Evolutionary conservation across 176 grass and related monocot genomes (phyloP).

Genomic region (Musa beccarii): DNA sequence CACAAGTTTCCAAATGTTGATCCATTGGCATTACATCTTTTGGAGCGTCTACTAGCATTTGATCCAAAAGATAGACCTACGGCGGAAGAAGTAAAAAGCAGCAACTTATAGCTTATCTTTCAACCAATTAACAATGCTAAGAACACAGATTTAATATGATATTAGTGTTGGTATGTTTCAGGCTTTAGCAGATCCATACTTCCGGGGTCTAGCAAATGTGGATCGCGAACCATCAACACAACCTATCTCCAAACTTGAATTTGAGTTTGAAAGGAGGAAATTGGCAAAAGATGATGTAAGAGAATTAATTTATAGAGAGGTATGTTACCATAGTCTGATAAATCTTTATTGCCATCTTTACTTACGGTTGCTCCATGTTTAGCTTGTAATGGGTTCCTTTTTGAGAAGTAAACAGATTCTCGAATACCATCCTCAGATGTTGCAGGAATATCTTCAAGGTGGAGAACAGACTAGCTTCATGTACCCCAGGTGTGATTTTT

Average conservation of each 20-base stretch:
- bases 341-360: background rate
- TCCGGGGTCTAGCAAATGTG: conserved; percentile 80
- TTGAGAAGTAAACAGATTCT: conserved; percentile 34
- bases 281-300: conserved; percentile 92
- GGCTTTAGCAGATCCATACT: conserved; percentile 96
- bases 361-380: background rate
- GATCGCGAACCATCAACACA: conserved; percentile 87
- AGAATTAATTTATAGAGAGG: conserved; percentile 89
- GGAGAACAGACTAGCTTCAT: conserved; percentile 75
- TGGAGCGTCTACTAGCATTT: conserved; percentile 86
- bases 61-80: conserved; percentile 87
- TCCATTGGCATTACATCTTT: conserved; percentile 52
- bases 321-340: background rate
- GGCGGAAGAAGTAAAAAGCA: conserved; percentile 66
- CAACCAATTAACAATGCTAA: background rate
- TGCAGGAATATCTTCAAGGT: conserved; percentile 76
- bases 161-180: conserved; percentile 12
- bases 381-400: background rate
- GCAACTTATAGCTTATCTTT: conserved; percentile 23
- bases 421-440: conserved; percentile 89
- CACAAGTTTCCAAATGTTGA: conserved; percentile 84
- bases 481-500: conserved; percentile 66
- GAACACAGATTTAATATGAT: background rate
- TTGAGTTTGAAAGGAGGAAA: conserved; percentile 87
- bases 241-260: conserved; percentile 78